phyloP scores from a whole-genome alignment of 164 flowering plant species.

The Pachysandra terminalis region DNA sequence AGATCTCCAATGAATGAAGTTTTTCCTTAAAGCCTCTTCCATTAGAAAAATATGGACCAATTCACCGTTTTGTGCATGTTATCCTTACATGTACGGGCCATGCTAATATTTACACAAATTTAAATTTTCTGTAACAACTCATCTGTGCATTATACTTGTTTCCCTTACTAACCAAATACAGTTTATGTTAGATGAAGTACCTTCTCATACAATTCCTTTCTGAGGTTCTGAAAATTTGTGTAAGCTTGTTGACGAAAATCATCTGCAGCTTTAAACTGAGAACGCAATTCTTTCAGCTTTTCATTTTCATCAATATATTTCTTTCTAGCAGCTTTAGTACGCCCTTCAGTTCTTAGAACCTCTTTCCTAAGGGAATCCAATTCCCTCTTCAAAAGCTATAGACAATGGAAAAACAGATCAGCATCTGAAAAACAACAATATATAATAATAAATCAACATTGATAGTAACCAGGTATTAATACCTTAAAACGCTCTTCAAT shows the following conservation, averaged over 20 bases:
- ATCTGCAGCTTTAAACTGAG: constrained; percentile 54
- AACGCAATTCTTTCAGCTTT: constrained; percentile 33
- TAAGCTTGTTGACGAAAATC: constrained; percentile 71
- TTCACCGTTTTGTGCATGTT: background rate
- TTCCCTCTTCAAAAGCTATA: constrained; percentile 59
- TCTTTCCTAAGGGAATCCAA: constrained; percentile 37
- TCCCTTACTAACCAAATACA: background rate
- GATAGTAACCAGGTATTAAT: constrained; percentile 4
- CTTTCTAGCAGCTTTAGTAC: constrained; percentile 40
- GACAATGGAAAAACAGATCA: constrained; percentile 6
- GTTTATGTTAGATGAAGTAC: constrained; percentile 23
- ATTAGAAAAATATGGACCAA: no score
- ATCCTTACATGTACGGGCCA: background rate
- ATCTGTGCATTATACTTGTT: background rate
- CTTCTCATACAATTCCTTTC: constrained; percentile 52
- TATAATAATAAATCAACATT: background rate
- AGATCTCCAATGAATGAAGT: background rate
- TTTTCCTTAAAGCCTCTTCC: background rate
- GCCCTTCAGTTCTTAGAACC: constrained; percentile 44
- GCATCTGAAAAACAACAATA: constrained; percentile 9
- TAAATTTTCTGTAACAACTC: background rate
- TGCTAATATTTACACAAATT: background rate
- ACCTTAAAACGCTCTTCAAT: constrained; percentile 74
- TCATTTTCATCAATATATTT: constrained; percentile 33
- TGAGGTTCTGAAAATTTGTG: constrained; percentile 38